phyloP scores from a whole-genome alignment of 2,329 filamentous ascomycete genomes.

The Erysiphe pulchra region DNA sequence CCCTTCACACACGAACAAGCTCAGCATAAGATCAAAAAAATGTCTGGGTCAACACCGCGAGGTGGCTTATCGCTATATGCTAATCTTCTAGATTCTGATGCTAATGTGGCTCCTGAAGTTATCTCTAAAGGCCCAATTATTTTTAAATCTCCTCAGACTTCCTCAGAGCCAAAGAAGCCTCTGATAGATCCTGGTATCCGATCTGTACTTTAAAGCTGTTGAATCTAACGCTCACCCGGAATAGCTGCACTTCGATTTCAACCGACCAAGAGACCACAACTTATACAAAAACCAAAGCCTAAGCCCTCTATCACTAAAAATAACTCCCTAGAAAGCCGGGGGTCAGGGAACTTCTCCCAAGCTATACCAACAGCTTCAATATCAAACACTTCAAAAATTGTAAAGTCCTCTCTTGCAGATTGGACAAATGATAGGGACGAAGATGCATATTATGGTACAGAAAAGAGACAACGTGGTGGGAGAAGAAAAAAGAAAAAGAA shows the following conservation, averaged over 20 bases:
- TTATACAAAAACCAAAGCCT: constrained; percentile 30
- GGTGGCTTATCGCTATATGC: constrained; percentile 54
- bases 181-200: constrained; percentile 30
- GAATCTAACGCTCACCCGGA: constrained; percentile 20
- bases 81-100: constrained; percentile 49
- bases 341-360: constrained; percentile 9
- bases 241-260: constrained; percentile 55
- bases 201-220: constrained; percentile 9
- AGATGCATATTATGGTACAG: constrained; percentile 35
- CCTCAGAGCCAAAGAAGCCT: constrained; percentile 29
- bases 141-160: constrained; percentile 28
- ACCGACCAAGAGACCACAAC: constrained; percentile 54
- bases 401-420: constrained; percentile 51
- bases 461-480: constrained; percentile 47
- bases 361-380: constrained; percentile 10
- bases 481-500: constrained; percentile 44
- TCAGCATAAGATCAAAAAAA: too few species aligned
- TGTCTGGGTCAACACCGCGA: constrained; percentile 8
- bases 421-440: constrained; percentile 67
- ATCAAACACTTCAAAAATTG: constrained; percentile 15
- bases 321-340: constrained; percentile 8
- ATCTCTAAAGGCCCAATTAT: constrained; percentile 53
- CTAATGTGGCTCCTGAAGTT: constrained; percentile 20
- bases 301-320: constrained; percentile 34
- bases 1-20: too few species aligned